Evolutionary conservation across 306 rosid species (phyloP), one percentile per base, ranked within the genome.

Genomic region (Herpetospermum pedunculosum): DNA sequence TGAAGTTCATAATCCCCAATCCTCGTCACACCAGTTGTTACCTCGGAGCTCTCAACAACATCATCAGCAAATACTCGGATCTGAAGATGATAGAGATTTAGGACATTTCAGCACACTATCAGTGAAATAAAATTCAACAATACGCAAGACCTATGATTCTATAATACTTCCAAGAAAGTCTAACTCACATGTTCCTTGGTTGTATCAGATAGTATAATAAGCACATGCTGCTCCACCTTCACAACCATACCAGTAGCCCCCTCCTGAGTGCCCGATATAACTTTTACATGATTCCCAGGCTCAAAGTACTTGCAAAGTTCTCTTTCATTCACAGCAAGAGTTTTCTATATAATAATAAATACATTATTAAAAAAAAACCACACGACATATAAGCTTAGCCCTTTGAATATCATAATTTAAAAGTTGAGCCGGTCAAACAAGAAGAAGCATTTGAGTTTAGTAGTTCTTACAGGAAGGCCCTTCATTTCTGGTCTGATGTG

Each of bases 221-320:
- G 90, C 48, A 92, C 97, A 60, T 95, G 99, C 76, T 95, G 96
- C 37, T 92, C 97, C 53, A 95, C 97, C 89, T 92, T 95, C 47
- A 95, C 96, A 82, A 95, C 97, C 99, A 95, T 95, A 80, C 99
- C 99, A 71, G 97, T 95, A 55, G 96, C 92, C 62, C 99, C 99
- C 82, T 92, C 97, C 77, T 95, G 97, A 55, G 96, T 77, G 54
- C 99, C 99, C 62, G 97, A 74, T 57, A 95, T 93, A 80, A 95
- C 97, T 77, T 95, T 95, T 76, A 95, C 99, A 76, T 95, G 99
- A 81, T 95, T 90, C 78, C 99, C 99, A 48, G 96, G 96, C 70
- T 95, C 93, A 80, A 95, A 95, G 79, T 95, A 92, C 82, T 95
- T 95, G 86, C 96, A 90, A 63, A 95, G 96, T 63, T 92, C 97